Conservation (phyloP, 2,329 filamentous ascomycete species). For the Fusarium nygamai region DNA sequence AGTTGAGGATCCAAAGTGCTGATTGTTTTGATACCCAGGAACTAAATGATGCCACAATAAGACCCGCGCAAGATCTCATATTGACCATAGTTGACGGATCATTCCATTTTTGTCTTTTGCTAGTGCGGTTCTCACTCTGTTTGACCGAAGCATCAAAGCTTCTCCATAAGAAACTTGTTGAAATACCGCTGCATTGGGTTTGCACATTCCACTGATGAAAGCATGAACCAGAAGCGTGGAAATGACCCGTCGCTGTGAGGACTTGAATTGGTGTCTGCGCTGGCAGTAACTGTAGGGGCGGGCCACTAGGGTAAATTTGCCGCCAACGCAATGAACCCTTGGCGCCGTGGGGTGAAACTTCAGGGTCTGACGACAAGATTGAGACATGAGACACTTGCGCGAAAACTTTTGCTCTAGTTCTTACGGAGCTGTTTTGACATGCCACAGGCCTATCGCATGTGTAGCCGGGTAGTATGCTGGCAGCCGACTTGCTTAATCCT, state of each 20-base stretch:
- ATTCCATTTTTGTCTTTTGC: not conserved
- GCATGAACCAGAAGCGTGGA: not conserved
- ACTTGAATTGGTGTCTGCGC: too few species aligned
- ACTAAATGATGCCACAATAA: not conserved
- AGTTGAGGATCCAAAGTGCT: not conserved
- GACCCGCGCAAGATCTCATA: fast-evolving
- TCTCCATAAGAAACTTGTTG: fast-evolving
- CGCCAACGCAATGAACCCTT: too few species aligned
- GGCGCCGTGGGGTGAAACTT: not conserved
- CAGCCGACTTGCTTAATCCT: not conserved
- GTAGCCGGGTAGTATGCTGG: not conserved
- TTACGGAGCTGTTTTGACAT: not conserved
- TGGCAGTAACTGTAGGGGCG: too few species aligned
- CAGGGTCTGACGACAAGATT: not conserved
- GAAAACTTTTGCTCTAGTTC: not conserved
- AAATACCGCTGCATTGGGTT: not conserved
- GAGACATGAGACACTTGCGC: not conserved
- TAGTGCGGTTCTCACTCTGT: fast-evolving
- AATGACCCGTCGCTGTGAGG: not conserved
- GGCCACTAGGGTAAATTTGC: not conserved
- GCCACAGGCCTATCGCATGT: not conserved
- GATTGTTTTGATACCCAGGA: not conserved
- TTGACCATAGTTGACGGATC: not conserved
- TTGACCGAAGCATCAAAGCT: not conserved
- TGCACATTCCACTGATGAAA: not conserved